Evolutionary conservation across 176 grass and related monocot species (phyloP).

Genomic region (Microstegium vimineum): DNA sequence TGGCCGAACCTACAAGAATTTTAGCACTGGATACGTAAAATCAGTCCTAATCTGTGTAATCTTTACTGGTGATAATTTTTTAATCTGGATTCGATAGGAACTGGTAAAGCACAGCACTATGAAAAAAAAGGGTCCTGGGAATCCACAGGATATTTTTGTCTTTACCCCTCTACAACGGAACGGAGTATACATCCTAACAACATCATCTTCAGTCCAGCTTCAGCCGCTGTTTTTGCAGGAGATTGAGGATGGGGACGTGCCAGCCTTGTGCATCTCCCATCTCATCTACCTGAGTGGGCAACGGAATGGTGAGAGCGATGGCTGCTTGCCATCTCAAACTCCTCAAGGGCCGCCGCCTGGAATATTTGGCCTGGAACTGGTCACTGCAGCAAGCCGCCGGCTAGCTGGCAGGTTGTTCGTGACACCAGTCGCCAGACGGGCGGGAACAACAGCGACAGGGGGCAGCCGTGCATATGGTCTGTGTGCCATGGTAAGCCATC

Average conservation of each 20-base stretch:
- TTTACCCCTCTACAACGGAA: neutral
- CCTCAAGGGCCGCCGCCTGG: neutral
- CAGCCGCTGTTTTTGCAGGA: conserved; percentile 5
- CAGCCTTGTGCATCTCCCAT: neutral
- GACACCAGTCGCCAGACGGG: neutral
- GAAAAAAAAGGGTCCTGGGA: neutral
- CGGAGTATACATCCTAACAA: neutral
- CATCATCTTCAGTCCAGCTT: neutral
- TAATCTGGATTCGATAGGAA: neutral
- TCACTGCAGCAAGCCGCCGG: neutral
- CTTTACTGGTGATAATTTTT: neutral
- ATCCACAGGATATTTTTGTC: neutral
- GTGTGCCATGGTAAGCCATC: neutral
- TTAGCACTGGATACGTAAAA: neutral
- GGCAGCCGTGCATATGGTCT: neutral
- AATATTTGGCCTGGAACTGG: conserved; percentile 15
- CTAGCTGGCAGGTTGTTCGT: neutral
- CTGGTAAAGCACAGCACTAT: neutral
- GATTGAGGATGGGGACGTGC: neutral
- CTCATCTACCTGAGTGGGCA: neutral
- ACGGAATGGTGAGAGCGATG: neutral
- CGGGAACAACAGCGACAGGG: neutral
- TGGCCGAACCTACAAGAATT: neutral
- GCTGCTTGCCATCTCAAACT: neutral
- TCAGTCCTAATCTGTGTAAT: neutral